Percentiles rank a stretch among this genome's conserved stretches.
Evolutionary conservation across 176 grass and related monocot genomes (phyloP).

Genomic region (Lolium perenne): DNA sequence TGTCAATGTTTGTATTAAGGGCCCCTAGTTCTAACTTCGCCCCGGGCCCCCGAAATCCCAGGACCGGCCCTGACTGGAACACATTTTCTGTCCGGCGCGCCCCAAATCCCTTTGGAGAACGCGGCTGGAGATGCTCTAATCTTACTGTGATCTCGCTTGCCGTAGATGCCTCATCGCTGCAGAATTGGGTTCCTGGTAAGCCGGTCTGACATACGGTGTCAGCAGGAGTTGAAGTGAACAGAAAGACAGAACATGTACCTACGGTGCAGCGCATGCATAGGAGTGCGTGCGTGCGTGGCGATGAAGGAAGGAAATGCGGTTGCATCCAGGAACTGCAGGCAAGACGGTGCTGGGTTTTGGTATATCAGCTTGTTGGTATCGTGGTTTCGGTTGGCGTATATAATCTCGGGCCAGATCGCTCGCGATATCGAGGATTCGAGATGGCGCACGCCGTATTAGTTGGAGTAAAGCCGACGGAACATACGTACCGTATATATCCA

Average conservation of each 20-base stretch:
- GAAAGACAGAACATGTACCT: neutral
- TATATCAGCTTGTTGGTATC: neutral
- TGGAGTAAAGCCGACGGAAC: conserved; percentile 40
- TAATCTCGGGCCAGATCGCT: neutral
- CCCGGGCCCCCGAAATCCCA: too few relatives aligned
- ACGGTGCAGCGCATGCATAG: neutral
- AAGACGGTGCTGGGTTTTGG: neutral
- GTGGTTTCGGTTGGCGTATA: conserved; percentile 10
- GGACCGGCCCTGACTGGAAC: too few relatives aligned
- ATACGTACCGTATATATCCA: too few relatives aligned
- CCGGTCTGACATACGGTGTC: neutral
- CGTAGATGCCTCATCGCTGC: too few relatives aligned
- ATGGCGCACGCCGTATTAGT: neutral
- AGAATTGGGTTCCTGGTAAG: neutral
- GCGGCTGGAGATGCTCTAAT: too few relatives aligned
- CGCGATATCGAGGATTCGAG: neutral
- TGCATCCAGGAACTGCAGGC: neutral
- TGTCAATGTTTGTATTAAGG: too few relatives aligned
- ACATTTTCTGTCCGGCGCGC: too few relatives aligned
- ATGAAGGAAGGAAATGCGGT: conserved; percentile 4
- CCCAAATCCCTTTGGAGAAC: too few relatives aligned
- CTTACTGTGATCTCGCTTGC: too few relatives aligned
- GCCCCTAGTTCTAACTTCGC: too few relatives aligned
- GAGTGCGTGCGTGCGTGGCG: conserved; percentile 9
- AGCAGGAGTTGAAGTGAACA: neutral